These are phyloP conservation scores for Schizosaccharomyces pombe DNA, from an alignment of 805 yeast species.

Conservation along the genomic window DNA sequence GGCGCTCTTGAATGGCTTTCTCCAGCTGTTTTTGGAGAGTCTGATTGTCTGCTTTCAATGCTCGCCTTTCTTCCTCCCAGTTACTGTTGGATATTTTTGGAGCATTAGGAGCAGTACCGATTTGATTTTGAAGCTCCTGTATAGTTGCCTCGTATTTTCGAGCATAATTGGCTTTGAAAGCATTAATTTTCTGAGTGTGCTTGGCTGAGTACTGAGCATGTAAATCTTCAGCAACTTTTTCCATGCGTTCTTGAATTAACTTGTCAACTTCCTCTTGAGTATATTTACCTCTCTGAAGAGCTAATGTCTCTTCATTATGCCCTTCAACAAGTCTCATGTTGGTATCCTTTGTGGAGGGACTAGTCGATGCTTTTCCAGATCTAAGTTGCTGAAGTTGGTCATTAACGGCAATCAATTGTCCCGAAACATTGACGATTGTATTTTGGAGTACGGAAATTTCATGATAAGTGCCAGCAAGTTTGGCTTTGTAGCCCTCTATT, in stretches of 20 bases:
- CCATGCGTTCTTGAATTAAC: background rate
- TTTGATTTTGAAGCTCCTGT: slow-evolving; percentile 1
- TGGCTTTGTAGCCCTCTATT: background rate
- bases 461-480: background rate
- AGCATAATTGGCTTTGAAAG: slow-evolving; percentile 1
- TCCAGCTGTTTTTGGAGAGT: background rate
- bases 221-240: background rate
- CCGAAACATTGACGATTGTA: background rate
- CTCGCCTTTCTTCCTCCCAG: background rate
- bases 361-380: background rate
- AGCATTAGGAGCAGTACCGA: background rate
- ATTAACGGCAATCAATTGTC: background rate
- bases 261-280: background rate
- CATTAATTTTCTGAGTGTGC: slow-evolving; percentile 1
- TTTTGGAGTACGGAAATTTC: background rate
- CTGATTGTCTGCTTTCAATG: background rate
- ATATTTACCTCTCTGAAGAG: background rate
- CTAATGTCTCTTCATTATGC: background rate
- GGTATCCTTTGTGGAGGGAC: background rate
- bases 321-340: background rate
- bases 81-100: background rate
- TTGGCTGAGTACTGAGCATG: slow-evolving; percentile 5
- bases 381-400: background rate
- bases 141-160: background rate
- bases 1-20: background rate